phyloP scores from a whole-genome alignment of 306 rosid species.

The Prunus davidiana region DNA sequence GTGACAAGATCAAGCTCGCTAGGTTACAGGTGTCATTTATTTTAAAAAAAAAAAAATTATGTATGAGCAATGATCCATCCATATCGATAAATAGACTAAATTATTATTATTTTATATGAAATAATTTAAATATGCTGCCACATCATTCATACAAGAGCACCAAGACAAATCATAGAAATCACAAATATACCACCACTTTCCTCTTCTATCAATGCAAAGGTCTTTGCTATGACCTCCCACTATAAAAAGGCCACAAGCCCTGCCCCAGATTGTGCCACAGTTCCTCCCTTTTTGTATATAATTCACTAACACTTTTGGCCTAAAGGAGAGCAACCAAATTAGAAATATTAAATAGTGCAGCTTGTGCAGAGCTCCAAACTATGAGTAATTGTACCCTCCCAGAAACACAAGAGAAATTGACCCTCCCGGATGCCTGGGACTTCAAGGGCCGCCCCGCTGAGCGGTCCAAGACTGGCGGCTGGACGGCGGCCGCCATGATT shows the following conservation, averaged over 20 bases:
- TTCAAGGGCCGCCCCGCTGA: slow-evolving; percentile 68
- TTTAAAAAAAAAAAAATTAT: no score
- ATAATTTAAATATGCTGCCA: background rate
- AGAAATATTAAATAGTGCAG: background rate
- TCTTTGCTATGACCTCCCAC: background rate
- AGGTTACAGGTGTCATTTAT: background rate
- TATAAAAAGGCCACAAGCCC: slow-evolving; percentile 4
- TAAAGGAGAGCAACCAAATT: background rate
- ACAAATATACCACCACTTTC: background rate
- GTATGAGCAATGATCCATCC: background rate
- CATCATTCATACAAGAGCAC: background rate
- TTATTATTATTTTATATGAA: no score
- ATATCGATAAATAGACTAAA: background rate
- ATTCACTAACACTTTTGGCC: background rate
- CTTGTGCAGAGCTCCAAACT: background rate
- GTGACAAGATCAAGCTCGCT: background rate
- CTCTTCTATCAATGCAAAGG: background rate
- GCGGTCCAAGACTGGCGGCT: slow-evolving; percentile 64
- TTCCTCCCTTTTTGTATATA: background rate
- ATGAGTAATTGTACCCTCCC: slow-evolving; percentile 38
- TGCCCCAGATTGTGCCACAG: slow-evolving; percentile 1
- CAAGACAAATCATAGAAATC: background rate
- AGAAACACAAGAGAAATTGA: slow-evolving; percentile 38
- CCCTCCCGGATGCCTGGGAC: slow-evolving; percentile 71
- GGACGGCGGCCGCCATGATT: slow-evolving; percentile 85